Conservation (phyloP, 1,284 basidiomycete genomes). For the Mycosarcoma mackinlayi region DNA sequence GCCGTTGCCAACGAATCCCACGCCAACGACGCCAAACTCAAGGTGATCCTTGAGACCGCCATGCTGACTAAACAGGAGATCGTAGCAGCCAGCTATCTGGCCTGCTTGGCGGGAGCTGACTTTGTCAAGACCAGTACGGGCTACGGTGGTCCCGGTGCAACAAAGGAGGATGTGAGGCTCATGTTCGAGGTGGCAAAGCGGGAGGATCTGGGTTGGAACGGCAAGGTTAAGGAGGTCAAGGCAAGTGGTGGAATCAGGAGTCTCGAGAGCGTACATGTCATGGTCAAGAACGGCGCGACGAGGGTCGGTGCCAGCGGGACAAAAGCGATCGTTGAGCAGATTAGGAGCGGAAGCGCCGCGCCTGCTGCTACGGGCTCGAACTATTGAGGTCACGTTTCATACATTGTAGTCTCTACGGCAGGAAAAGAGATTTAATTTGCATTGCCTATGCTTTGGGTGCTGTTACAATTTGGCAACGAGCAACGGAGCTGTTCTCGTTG, state of each 20-base stretch:
- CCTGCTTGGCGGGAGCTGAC: conserved; percentile 54
- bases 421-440: not conserved
- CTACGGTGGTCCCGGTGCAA: conserved; percentile 58
- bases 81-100: conserved; percentile 45
- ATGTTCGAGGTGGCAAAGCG: conserved; percentile 52
- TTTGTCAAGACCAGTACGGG: conserved; percentile 65
- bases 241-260: conserved; percentile 58
- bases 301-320: conserved; percentile 61
- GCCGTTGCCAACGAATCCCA: conserved; percentile 49
- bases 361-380: conserved; percentile 6
- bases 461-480: conserved; percentile 34
- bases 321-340: conserved; percentile 54
- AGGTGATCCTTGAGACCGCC: conserved; percentile 62
- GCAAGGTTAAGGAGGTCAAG: conserved; percentile 48
- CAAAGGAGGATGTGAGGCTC: conserved; percentile 51
- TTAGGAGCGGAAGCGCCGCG: conserved; percentile 21
- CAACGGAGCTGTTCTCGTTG: not conserved
- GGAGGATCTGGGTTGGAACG: conserved; percentile 25
- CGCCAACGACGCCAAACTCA: conserved; percentile 39
- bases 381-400: conserved; percentile 12
- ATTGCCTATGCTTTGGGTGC: not conserved
- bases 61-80: conserved; percentile 53
- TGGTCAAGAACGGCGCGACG: conserved; percentile 56
- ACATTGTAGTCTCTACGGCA: not conserved
- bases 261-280: conserved; percentile 40